Base-by-base conservation (phyloP, 768 basidiomycete species). In the Hemileccinum impolitum region DNA sequence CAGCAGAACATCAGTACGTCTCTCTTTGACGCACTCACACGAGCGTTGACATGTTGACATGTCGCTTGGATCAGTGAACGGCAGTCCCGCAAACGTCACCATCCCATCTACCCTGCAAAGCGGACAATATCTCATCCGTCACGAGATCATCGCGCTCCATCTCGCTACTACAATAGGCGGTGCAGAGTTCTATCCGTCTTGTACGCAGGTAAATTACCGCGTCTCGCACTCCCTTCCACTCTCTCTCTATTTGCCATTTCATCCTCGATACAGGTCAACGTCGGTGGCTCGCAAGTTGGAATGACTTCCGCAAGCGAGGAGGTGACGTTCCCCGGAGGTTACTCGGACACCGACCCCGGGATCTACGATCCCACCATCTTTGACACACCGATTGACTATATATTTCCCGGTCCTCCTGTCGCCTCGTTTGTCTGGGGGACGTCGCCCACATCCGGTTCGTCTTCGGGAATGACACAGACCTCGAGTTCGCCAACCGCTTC, bases 131-230 rank as follows among this genome's bases (percentile, higher is more conserved):
- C 72, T 91, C 50, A 64, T 90, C 60, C 85, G 88, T 1, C 82
- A 88, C 63, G 88, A 91, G 63, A 84, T 90, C 65, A 83, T 90
- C 63, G 83, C 84, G 10, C 78, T 90, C 13, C 89, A 90, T 59
- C 74, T 82, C 39, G 87, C 76, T 6, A 72, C 61, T n/a, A 54
- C 59, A 2, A 10, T 60, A 15, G 81, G 82, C 6, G 85, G 85
- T 17, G 88, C 86, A 1, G 89, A 92, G 67, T 91, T 90, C 67
- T 92, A 92, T 63, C 82, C 85, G 0, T 78, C 79, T 23, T 92
- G 89, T 64, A 72, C 77, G 3, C 78, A 79, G 63, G 65, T 67
- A 43, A 23, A 21, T 28, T 17, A 1, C 42, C 13, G 1, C 19
- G 4, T 12, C n/a, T 71, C 43, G 19, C n/a, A 9, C 26, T 8